Evolutionary conservation across 2,329 filamentous ascomycete species (phyloP), one percentile per base, ranked within the genome.

Genomic region (Monilinia fructigena): DNA sequence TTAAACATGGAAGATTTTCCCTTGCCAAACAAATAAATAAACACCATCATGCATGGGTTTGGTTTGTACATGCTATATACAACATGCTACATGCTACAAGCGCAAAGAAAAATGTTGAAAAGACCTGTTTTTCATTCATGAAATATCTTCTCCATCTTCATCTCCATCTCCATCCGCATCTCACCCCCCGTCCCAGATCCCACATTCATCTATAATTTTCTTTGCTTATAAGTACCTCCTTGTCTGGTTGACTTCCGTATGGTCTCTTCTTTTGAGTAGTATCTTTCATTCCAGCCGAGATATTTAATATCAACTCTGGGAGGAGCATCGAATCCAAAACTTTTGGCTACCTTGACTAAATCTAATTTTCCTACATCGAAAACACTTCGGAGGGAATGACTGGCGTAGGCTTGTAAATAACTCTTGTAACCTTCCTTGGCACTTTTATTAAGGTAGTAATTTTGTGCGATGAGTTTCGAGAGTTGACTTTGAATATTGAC

Each of bases 371-470:
- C 83, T 63, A 96, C 87, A 77, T 94, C 90, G 76, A 94, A 96
- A 48, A 96, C 89, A n/a, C 87, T 89, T 38, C 92, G 86, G 67
- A 95, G 82, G 72, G 86, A 89, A 79, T 94, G 95, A 67, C 89
- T 93, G 28, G 94, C 93, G 76, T 99, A 99, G 0, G 95, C 94
- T 77, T 98, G 93, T 31, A 99, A 85, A 77, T 99, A 99, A 26
- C 91, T 92, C 68, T 91, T 86, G 81, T 95, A 96, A 4, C 91
- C 87, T 69, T 89, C 87, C 80, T 89, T 89, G 69, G 87, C 87
- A 73, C 82, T 86, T 85, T 97, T 95, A 82, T 97, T 95, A 67
- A 99, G 85, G 78, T 97, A 97, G 82, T 98, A 98, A 80, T 99
- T 98, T 78, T 95, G 91, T 40, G 86, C 87, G 74, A 99, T 96